Conservation (phyloP, 2,329 filamentous ascomycete genomes). For the Phialemonium atrogriseum region DNA sequence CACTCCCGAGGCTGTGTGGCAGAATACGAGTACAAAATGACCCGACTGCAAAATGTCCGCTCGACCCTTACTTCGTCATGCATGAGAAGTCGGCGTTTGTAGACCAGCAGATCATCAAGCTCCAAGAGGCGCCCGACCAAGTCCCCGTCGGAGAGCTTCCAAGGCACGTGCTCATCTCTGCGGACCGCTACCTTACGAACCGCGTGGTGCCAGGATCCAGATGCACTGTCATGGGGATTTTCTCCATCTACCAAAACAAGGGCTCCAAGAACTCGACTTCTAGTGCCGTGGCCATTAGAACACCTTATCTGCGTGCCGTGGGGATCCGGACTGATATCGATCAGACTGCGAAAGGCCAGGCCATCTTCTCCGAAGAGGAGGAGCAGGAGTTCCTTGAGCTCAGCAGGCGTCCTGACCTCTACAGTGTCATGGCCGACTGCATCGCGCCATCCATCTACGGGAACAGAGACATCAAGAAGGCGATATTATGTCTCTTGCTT, state of each 20-base stretch:
- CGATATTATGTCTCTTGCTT: slow-evolving; percentile 86
- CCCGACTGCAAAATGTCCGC: slow-evolving; percentile 64
- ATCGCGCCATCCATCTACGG: slow-evolving; percentile 98
- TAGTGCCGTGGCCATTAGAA: slow-evolving; percentile 87
- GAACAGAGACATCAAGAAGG: slow-evolving; percentile 93
- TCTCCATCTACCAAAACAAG: slow-evolving; percentile 96
- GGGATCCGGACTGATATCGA: slow-evolving; percentile 88
- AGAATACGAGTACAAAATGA: slow-evolving; percentile 58
- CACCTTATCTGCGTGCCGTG: slow-evolving; percentile 86
- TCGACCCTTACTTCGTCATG: slow-evolving; percentile 93
- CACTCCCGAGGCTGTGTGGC: slow-evolving; percentile 71
- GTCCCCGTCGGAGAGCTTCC: slow-evolving; percentile 95
- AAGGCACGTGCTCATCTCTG: slow-evolving; percentile 87
- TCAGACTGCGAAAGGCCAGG: slow-evolving; percentile 76
- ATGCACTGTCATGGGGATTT: slow-evolving; percentile 94
- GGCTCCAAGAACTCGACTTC: slow-evolving; percentile 68
- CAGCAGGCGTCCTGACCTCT: slow-evolving; percentile 86
- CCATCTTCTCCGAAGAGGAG: slow-evolving; percentile 85
- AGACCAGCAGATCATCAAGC: slow-evolving; percentile 95
- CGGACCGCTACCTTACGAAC: slow-evolving; percentile 94
- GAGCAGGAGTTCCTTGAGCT: slow-evolving; percentile 94
- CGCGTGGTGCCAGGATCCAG: slow-evolving; percentile 89
- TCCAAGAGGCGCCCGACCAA: slow-evolving; percentile 95
- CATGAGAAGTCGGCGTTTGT: slow-evolving; percentile 94
- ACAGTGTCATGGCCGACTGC: slow-evolving; percentile 79